phyloP scores from a whole-genome alignment of 805 yeast genomes.

The Lachancea lanzarotensis region DNA sequence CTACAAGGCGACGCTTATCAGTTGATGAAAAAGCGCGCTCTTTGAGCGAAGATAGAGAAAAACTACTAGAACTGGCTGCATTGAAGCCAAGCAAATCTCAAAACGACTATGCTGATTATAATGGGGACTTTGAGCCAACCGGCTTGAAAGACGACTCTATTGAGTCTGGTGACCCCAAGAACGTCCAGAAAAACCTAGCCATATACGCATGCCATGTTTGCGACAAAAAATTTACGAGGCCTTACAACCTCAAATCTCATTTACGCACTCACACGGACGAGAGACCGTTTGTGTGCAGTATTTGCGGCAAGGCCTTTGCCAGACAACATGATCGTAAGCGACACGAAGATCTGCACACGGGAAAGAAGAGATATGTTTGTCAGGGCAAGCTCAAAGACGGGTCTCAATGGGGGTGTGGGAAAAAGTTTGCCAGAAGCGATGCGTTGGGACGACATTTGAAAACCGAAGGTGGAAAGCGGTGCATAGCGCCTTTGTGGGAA shows the following conservation, averaged over 20 bases:
- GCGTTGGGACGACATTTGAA: constrained; percentile 74
- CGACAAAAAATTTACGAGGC: constrained; percentile 82
- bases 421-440: constrained; percentile 72
- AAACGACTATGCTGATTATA: constrained; percentile 5
- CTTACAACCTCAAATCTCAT: constrained; percentile 89
- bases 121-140: constrained; percentile 5
- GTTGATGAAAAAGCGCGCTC: constrained; percentile 29
- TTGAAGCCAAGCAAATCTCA: constrained; percentile 13
- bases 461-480: constrained; percentile 69
- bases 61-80: constrained; percentile 27
- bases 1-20: constrained; percentile 15
- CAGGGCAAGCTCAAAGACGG: constrained; percentile 57
- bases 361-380: constrained; percentile 69
- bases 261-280: constrained; percentile 85
- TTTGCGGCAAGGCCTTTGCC: constrained; percentile 78
- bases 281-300: constrained; percentile 64
- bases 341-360: constrained; percentile 70
- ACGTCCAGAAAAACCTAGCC: constrained; percentile 23
- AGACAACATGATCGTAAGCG: constrained; percentile 71
- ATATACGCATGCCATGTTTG: constrained; percentile 67
- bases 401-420: constrained; percentile 71
- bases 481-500: constrained; percentile 61
- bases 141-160: constrained; percentile 16
- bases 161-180: constrained; percentile 14
- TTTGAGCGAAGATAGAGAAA: constrained; percentile 28